Evolutionary conservation across 2,329 filamentous ascomycete species (phyloP), one percentile per base, ranked within the genome.

Genomic region (Colletotrichum ledebouriae): DNA sequence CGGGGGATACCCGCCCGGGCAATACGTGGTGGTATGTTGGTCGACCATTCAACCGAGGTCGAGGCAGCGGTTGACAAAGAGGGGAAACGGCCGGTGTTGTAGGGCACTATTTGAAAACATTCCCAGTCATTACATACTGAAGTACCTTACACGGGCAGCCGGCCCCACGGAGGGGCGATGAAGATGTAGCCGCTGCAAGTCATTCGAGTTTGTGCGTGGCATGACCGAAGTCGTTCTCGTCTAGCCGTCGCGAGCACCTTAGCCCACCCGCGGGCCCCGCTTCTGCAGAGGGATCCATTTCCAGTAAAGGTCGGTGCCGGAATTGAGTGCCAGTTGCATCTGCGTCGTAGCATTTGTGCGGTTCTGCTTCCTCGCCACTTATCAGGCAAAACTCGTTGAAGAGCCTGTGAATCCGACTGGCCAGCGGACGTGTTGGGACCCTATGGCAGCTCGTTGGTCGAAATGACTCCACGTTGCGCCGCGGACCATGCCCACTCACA

Each of bases 161-260:
- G 52, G 37, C 55, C 52, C 20, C 12, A 46, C 6, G 59, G 44
- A 49, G 44, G 63, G 64, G 37, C 41, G 39, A 34, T 58, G 37
- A 53, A 67, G 37, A 59, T 29, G 55, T 68, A 65, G 61, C 61
- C 49, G 65, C 65, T 68, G 65, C 65, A 68, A 65, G 65, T 68
- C 65, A 68, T 68, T 65, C 65, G 61, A 64, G 47, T 59, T 29
- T 47, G 47, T 59, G 55, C 53, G 61, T 59, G 49, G 55, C 49
- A 56, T 68, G 65, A 68, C 65, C 33, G 6, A 50, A 42, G 65
- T 37, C 55, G 60, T 59, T 65, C 47, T 65, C 34, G 37, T 41
- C 34, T 11, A 49, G 34, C 41, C 61, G 53, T 58, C 46, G 12
- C 47, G 33, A 50, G 13, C 25, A 25, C 25, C 25, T 25, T 17